phyloP scores from a whole-genome alignment of 2,329 filamentous ascomycete species.

The Aureobasidium melanogenum region DNA sequence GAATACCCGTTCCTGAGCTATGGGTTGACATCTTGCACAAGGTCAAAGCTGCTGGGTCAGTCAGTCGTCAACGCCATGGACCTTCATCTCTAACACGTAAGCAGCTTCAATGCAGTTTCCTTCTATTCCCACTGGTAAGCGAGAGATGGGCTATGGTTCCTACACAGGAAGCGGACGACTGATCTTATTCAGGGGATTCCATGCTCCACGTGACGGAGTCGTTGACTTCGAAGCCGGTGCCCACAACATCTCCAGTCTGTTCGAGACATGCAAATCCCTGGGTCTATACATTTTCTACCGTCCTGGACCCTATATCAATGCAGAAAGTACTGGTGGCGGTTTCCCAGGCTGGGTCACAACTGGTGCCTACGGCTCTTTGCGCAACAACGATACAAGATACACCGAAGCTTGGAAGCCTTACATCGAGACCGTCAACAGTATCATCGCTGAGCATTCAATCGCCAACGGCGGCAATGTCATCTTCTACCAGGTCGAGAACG shows the following conservation, averaged over 20 bases:
- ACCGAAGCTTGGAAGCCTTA: slow-evolving; percentile 45
- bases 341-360: slow-evolving; percentile 54
- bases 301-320: slow-evolving; percentile 42
- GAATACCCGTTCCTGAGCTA: slow-evolving; percentile 41
- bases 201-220: slow-evolving; percentile 6
- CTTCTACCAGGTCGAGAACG: slow-evolving; percentile 52
- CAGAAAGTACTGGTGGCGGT: slow-evolving; percentile 52
- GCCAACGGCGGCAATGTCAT: slow-evolving; percentile 50
- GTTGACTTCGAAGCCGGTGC: slow-evolving; percentile 45
- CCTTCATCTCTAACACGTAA: not conserved
- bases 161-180: not conserved
- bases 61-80: too few species aligned
- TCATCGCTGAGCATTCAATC: slow-evolving; percentile 45
- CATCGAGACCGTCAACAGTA: slow-evolving; percentile 35
- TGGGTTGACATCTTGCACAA: slow-evolving; percentile 44
- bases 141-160: not conserved
- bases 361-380: slow-evolving; percentile 47
- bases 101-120: slow-evolving; percentile 33
- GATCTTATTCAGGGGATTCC: not conserved
- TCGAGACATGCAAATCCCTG: slow-evolving; percentile 45
- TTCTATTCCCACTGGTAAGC: slow-evolving; percentile 13
- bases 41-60: slow-evolving; percentile 39
- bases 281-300: slow-evolving; percentile 45
- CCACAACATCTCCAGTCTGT: slow-evolving; percentile 45
- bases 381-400: slow-evolving; percentile 43